Base-by-base conservation (phyloP, 176 grass and related monocot genomes). In the Oryza meyeriana region DNA sequence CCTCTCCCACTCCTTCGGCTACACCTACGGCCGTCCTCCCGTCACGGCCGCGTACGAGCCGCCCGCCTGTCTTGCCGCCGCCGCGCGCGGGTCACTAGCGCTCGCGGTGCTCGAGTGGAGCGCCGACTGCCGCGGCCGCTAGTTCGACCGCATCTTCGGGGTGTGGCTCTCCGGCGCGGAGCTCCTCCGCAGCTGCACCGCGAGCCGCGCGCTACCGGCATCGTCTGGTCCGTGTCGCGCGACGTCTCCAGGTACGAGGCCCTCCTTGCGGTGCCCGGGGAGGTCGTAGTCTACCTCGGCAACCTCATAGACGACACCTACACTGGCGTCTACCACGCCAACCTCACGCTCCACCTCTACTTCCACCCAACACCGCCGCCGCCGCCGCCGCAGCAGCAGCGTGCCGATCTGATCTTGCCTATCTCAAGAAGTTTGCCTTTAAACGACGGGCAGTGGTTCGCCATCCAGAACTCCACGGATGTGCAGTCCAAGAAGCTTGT, bases 91-190 rank as follows among this genome's bases (percentile, higher is more conserved):
- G 7, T 22, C 41, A 1, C 67, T 88, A 52, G 88, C 90, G 47
- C 87, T 84, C 57, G 88, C 87, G 30, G 86, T 97, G 75, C 90
- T 97, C 35, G 80, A 91, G 79, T 93, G 90, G 87, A 59, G 1
- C 74, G 91, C 94, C 69, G 66, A 89, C 61, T 86, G 85, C 66
- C 81, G 86, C 9, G 94, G 94, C 80, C 91, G 86, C 40, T 91
- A 97, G 88, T 93, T 90, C 71, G 94, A 97, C 86, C 88, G 94
- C 72, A 93, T 97, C 86, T 84, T 92, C 71, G 94, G 90, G 73
- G 86, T 97, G 7, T 97, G 94, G 94, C 86, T 97, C 75, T 85
- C 73, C 57, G 91, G 94, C 48, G 91, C 87, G n/a, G 94, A 97
- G 88, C 75, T 97, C 64, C 86, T 97, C 32, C 94, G 91, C 64